Percentiles rank a stretch among this genome's conserved stretches.
phyloP scores from a whole-genome alignment of 164 flowering plant genomes.

The Litsea cubeba region DNA sequence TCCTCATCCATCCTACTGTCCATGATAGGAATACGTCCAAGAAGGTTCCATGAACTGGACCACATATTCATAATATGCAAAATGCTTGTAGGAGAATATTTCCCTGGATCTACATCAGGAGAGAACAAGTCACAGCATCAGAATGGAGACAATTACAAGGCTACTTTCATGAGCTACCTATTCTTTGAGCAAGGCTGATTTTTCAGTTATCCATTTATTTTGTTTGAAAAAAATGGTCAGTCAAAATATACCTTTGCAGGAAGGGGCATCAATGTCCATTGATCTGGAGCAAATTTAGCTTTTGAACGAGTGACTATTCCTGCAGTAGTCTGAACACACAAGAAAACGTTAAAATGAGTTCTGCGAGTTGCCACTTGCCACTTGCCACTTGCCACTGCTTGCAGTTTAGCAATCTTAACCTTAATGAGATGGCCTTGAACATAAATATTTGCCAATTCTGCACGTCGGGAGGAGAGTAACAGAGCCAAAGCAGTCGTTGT shows the following conservation, averaged over 20 bases:
- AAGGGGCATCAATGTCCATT: slow-evolving; percentile 82
- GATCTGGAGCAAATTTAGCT: slow-evolving; percentile 76
- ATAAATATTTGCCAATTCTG: slow-evolving; percentile 49
- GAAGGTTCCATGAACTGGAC: too few relatives aligned
- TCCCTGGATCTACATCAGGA: too few relatives aligned
- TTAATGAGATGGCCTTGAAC: slow-evolving; percentile 74
- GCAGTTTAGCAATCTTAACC: slow-evolving; percentile 34
- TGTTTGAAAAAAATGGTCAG: not conserved
- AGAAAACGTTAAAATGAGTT: slow-evolving; percentile 2
- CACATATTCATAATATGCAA: too few relatives aligned
- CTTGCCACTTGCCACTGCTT: not conserved
- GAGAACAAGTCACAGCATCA: too few relatives aligned
- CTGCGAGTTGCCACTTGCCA: not conserved
- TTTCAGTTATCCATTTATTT: too few relatives aligned
- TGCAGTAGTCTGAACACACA: slow-evolving; percentile 45
- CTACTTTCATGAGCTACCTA: too few relatives aligned
- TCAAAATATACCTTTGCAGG: slow-evolving; percentile 66
- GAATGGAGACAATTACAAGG: too few relatives aligned
- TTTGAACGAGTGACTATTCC: slow-evolving; percentile 90
- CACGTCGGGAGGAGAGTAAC: slow-evolving; percentile 65
- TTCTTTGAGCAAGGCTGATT: too few relatives aligned
- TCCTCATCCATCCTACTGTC: too few relatives aligned
- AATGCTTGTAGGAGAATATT: too few relatives aligned
- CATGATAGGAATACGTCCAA: too few relatives aligned
- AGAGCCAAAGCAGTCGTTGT: slow-evolving; percentile 88